Evolutionary conservation across 345 rosid genomes (phyloP).

Genomic region (Camelina sativa): DNA sequence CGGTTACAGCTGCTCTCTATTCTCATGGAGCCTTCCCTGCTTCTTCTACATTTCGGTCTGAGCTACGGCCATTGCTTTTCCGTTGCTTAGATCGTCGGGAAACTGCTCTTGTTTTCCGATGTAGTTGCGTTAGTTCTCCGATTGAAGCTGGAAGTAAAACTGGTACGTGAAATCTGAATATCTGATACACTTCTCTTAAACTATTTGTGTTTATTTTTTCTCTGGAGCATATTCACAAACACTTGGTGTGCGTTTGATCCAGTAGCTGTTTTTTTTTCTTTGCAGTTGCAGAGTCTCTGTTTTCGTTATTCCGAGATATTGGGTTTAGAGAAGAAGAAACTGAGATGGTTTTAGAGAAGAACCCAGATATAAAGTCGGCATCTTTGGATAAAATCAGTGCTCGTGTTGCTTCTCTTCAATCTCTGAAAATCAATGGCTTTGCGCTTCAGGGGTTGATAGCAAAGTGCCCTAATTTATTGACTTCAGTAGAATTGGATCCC

Average conservation of each 20-base stretch:
- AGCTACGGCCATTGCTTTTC: constrained; percentile 28
- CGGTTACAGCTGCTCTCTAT: constrained; percentile 22
- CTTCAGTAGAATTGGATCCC: constrained; percentile 55
- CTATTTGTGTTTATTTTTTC: not conserved
- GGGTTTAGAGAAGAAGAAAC: constrained; percentile 54
- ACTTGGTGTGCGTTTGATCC: constrained; percentile 23
- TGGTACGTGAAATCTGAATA: constrained; percentile 39
- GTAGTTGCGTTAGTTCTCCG: constrained; percentile 41
- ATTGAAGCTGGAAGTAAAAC: constrained; percentile 14
- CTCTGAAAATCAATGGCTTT: constrained; percentile 54
- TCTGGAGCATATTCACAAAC: constrained; percentile 41
- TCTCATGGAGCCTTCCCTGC: constrained; percentile 30
- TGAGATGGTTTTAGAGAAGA: constrained; percentile 45
- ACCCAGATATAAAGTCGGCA: constrained; percentile 47
- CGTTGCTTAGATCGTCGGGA: constrained; percentile 27
- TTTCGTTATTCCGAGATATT: constrained; percentile 49
- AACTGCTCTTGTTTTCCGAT: constrained; percentile 30
- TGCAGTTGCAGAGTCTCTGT: constrained; percentile 49
- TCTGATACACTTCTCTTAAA: not conserved
- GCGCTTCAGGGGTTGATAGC: constrained; percentile 56
- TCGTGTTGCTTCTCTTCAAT: constrained; percentile 54
- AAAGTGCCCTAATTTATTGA: constrained; percentile 56
- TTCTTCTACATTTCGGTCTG: constrained; percentile 32
- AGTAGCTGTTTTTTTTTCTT: not conserved
- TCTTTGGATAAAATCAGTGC: constrained; percentile 48